phyloP scores from a whole-genome alignment of 352 stramenopile species.

The Pythium monospermum region DNA sequence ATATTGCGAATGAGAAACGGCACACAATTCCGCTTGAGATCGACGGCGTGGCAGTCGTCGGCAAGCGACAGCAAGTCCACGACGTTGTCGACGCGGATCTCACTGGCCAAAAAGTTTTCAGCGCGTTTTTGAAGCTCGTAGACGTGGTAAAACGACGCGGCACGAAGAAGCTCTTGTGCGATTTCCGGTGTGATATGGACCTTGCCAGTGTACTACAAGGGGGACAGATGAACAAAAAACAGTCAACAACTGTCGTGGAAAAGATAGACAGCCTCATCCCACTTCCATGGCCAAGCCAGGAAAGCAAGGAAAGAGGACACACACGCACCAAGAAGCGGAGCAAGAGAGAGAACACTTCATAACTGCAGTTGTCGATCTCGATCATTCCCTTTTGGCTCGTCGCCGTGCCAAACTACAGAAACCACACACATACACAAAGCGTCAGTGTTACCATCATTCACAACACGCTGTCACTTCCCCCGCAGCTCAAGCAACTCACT shows the following conservation, averaged over 20 bases:
- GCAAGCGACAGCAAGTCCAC: constrained; percentile 71
- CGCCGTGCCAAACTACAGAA: constrained; percentile 62
- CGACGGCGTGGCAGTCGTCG: constrained; percentile 68
- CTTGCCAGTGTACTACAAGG: constrained; percentile 82
- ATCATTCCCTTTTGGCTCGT: constrained; percentile 83
- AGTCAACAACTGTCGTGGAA: not conserved
- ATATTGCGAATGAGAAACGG: constrained; percentile 86
- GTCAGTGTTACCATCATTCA: not conserved
- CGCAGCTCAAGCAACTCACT: constrained; percentile 39
- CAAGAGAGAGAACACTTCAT: constrained; percentile 82
- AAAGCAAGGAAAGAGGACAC: not conserved
- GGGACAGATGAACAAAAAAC: not conserved
- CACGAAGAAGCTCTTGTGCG: constrained; percentile 74
- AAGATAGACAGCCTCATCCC: constrained; percentile 3
- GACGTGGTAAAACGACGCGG: constrained; percentile 79
- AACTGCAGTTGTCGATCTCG: constrained; percentile 86
- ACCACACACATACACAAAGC: not conserved
- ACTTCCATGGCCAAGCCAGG: no score
- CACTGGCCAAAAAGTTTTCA: constrained; percentile 70
- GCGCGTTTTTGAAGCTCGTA: constrained; percentile 83
- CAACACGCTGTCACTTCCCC: no score
- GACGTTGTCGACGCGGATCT: constrained; percentile 80
- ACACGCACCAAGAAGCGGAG: constrained; percentile 75
- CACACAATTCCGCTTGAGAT: constrained; percentile 85
- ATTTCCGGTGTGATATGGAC: constrained; percentile 79